Evolutionary conservation across 2,329 filamentous ascomycete species (phyloP).

Genomic region (Aplosporella prunicola): DNA sequence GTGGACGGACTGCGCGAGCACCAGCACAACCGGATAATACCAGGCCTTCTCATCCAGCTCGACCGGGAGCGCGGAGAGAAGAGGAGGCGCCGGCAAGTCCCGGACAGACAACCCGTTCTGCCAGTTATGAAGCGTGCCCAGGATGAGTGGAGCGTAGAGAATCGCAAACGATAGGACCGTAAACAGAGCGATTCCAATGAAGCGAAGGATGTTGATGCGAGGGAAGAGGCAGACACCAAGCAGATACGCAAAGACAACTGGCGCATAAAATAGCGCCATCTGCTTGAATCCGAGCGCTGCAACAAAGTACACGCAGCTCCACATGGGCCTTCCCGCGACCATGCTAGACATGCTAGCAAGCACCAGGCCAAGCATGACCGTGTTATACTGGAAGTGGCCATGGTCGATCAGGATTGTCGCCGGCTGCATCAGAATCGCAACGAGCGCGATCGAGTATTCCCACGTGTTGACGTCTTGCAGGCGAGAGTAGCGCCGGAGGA

Average conservation of each 20-base stretch:
- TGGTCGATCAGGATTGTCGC: slow-evolving; percentile 87
- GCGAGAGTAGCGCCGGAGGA: slow-evolving; percentile 70
- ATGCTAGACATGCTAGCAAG: slow-evolving; percentile 82
- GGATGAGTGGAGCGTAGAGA: slow-evolving; percentile 64
- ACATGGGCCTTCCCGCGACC: slow-evolving; percentile 72
- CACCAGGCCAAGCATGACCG: slow-evolving; percentile 91
- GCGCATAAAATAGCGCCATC: slow-evolving; percentile 97
- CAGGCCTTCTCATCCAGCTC: slow-evolving; percentile 53
- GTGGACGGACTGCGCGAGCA: slow-evolving; percentile 74
- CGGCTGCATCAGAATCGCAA: slow-evolving; percentile 87
- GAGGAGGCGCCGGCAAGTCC: slow-evolving; percentile 49
- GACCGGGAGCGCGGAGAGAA: slow-evolving; percentile 53
- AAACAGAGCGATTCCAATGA: slow-evolving; percentile 64
- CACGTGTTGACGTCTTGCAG: slow-evolving; percentile 69
- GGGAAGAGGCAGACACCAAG: slow-evolving; percentile 79
- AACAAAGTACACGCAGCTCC: slow-evolving; percentile 91
- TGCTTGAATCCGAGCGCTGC: slow-evolving; percentile 94
- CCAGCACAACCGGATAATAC: slow-evolving; percentile 67
- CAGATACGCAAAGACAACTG: slow-evolving; percentile 83
- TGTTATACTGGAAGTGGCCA: slow-evolving; percentile 96
- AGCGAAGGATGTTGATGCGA: slow-evolving; percentile 53
- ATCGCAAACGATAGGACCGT: slow-evolving; percentile 66
- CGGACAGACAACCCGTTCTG: slow-evolving; percentile 53
- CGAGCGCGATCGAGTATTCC: slow-evolving; percentile 75
- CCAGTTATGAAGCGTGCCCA: slow-evolving; percentile 61